These are phyloP conservation scores for Sarcodon aspratus DNA, from an alignment of 768 basidiomycete species.

Conservation along the genomic window DNA sequence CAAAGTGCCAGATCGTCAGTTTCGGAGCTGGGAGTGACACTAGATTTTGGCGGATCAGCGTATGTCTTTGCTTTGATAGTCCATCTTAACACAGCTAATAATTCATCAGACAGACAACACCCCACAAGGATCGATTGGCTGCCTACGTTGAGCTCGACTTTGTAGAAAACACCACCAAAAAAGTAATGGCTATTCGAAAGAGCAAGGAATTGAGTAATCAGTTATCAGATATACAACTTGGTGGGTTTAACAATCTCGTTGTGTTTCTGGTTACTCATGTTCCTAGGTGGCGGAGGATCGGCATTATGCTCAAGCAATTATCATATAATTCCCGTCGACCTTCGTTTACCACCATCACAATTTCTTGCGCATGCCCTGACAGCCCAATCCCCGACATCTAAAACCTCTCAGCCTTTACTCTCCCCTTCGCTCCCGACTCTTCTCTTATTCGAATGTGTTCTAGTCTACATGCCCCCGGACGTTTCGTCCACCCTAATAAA, in stretches of 20 bases:
- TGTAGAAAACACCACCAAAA: constrained; percentile 70
- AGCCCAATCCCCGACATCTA: constrained; percentile 9
- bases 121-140: constrained; percentile 33
- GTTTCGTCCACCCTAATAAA: constrained; percentile 46
- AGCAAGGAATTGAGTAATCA: constrained; percentile 39
- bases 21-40: constrained; percentile 95
- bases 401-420: constrained; percentile 24
- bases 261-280: not conserved
- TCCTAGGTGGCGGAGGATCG: constrained; percentile 50
- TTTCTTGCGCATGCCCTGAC: constrained; percentile 30
- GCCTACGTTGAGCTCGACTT: constrained; percentile 89
- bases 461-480: constrained; percentile 71
- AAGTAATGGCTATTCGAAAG: constrained; percentile 71
- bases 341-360: constrained; percentile 45
- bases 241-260: constrained; percentile 19
- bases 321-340: constrained; percentile 68
- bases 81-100: not conserved
- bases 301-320: constrained; percentile 45
- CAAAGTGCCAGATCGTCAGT: constrained; percentile 77
- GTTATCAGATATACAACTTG: constrained; percentile 27
- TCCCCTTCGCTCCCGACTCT: constrained; percentile 66
- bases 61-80: constrained; percentile 26
- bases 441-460: constrained; percentile 86
- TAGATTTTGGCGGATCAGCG: constrained; percentile 84
- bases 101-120: constrained; percentile 36